Base-by-base conservation (phyloP, 768 basidiomycete genomes). In the Scleroderma bovista region DNA sequence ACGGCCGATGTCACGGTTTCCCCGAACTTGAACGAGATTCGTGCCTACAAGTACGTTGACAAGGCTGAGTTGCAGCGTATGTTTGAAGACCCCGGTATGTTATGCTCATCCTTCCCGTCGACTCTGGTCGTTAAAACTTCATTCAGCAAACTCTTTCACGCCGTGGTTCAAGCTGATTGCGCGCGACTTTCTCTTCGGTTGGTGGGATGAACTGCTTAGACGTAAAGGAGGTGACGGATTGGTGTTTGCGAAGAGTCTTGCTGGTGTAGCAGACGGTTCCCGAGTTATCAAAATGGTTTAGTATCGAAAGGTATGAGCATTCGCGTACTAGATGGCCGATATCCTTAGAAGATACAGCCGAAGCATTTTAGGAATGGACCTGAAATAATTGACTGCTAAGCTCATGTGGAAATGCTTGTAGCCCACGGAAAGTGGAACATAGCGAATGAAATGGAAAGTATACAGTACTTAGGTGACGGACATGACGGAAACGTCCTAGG, bases 111-210 rank as follows among this genome's bases (percentile, higher is more conserved):
- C 39, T n/a, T 17, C 46, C 16, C 17, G 32, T 29, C 48, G 19
- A 47, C 51, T 29, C 34, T 6, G 24, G 29, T 29, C 40, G 17
- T 31, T 38, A 26, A 23, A 20, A 48, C 51, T 33, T 19, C 17
- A 51, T 8, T 6, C 59, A 95, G 92, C 69, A 50, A 90, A 90
- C 66, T 80, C 79, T 2, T 99, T 99, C 68, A 99, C 96, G 7
- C 96, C 96, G 1, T 99, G 96, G 96, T 99, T 99, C 82, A 91
- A 93, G 68, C 83, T 98, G 24, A 98, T 99, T 61, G 93, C 93
- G 2, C 82, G 93, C 3, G 93, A 97, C 65, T 95, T 95, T 69
- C 76, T 99, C 38, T 98, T 94, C 64, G 91, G 89, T 20, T 99
- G 96, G 96, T 99, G 96, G 96, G 93, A 96, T 61, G 85, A 88